phyloP scores from a whole-genome alignment of 352 stramenopile genomes.

The Globisporangium viniferum region DNA sequence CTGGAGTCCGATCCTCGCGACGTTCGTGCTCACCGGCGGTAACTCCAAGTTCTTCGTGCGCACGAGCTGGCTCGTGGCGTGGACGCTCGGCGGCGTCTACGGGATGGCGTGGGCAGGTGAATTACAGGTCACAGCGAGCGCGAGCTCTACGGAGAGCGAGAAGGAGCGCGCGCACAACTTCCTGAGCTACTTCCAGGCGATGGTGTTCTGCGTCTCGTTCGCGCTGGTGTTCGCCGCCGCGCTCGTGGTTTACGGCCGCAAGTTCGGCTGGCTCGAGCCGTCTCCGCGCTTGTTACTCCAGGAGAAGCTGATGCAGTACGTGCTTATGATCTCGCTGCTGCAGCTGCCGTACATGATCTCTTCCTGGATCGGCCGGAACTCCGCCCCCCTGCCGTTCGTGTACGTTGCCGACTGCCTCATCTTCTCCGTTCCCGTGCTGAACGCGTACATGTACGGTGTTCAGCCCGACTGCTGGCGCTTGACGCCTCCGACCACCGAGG shows the following conservation, averaged over 20 bases:
- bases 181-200: constrained; percentile 32
- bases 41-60: constrained; percentile 48
- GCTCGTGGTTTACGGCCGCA: constrained; percentile 42
- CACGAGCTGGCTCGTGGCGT: constrained; percentile 46
- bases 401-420: constrained; percentile 50
- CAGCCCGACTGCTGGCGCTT: constrained; percentile 46
- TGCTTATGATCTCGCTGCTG: constrained; percentile 33
- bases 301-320: constrained; percentile 18
- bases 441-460: constrained; percentile 63
- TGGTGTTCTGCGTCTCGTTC: constrained; percentile 41
- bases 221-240: constrained; percentile 23
- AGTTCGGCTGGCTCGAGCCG: constrained; percentile 41
- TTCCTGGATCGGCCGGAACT: constrained; percentile 26
- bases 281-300: constrained; percentile 43
- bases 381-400: constrained; percentile 22
- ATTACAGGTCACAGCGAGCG: constrained; percentile 1
- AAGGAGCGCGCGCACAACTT: constrained; percentile 19
- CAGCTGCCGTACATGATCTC: constrained; percentile 51
- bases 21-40: constrained; percentile 57
- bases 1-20: constrained; percentile 64
- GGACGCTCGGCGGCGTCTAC: constrained; percentile 45
- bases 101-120: constrained; percentile 36
- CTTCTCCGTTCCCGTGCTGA: constrained; percentile 51
- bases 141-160: background rate
- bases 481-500: constrained; percentile 1